phyloP scores from a whole-genome alignment of 1,284 basidiomycete genomes.

The Ganoderma lingzhi region DNA sequence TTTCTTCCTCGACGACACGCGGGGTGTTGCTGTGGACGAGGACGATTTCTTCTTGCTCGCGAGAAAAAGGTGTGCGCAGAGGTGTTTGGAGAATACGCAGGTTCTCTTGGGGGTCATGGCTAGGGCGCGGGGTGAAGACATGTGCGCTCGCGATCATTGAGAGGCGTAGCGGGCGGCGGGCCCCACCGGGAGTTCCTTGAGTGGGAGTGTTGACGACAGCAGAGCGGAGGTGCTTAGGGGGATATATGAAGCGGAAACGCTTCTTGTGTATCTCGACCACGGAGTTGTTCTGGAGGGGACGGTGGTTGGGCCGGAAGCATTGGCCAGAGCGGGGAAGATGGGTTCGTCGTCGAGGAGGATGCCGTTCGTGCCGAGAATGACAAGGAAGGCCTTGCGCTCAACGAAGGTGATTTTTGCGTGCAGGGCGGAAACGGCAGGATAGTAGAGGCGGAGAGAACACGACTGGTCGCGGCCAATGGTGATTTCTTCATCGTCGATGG shows the following conservation, averaged over 20 bases:
- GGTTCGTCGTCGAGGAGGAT: slow-evolving; percentile 66
- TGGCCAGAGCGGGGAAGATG: slow-evolving; percentile 55
- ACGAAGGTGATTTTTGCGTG: slow-evolving; percentile 73
- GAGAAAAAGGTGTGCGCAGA: slow-evolving; percentile 49
- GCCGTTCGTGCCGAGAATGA: slow-evolving; percentile 64
- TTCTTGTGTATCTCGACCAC: slow-evolving; percentile 73
- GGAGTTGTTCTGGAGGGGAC: slow-evolving; percentile 71
- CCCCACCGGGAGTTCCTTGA: slow-evolving; percentile 25
- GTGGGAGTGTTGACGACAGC: slow-evolving; percentile 59
- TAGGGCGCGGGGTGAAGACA: slow-evolving; percentile 73
- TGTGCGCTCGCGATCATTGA: slow-evolving; percentile 79
- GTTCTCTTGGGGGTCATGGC: slow-evolving; percentile 65
- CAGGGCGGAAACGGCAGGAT: slow-evolving; percentile 62
- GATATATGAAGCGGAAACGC: slow-evolving; percentile 73
- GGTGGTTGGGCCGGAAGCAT: slow-evolving; percentile 50
- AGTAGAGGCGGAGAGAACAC: slow-evolving; percentile 75
- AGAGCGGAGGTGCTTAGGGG: slow-evolving; percentile 73
- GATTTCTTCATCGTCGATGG: slow-evolving; percentile 70
- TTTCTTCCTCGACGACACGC: slow-evolving; percentile 71
- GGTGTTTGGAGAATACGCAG: slow-evolving; percentile 68
- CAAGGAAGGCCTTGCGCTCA: slow-evolving; percentile 72
- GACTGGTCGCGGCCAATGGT: slow-evolving; percentile 70
- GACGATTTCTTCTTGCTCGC: slow-evolving; percentile 55
- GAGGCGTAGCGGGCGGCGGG: slow-evolving; percentile 60
- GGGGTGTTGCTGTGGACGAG: slow-evolving; percentile 74